Evolutionary conservation across 2,329 filamentous ascomycete species (phyloP), one percentile per base, ranked within the genome.

Genomic region (Huntiella bhutanensis): DNA sequence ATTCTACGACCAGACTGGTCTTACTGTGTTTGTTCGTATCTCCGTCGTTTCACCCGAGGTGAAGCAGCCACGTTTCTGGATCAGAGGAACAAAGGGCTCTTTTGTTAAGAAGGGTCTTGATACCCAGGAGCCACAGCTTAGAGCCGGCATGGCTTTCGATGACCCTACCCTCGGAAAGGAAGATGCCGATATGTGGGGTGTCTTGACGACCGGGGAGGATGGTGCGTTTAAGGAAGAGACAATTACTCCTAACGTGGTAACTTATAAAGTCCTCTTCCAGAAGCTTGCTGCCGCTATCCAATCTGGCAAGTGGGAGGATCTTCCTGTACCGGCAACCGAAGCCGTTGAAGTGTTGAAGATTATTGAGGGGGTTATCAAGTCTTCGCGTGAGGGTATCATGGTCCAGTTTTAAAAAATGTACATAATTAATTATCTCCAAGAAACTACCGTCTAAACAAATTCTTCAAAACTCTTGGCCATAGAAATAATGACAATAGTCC

Each of bases 31-130:
- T 40, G 82, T 76, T 8, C 78, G 78, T 40, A 75, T 76, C 41
- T 81, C 82, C 57, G 72, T 81, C 16, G 65, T 84, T 43, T 82
- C 75, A 56, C 72, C 73, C 3, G 82, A 87, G 60, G 65, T 65
- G 17, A 65, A 72, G 51, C 82, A 88, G 64, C 65, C 80, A 49
- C 66, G 82, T 35, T 88, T 78, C 66, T 87, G 82, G 82, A 67
- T 87, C 7, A 68, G 82, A 19, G 83, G 83, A 16, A 73, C 73
- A 13, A 76, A 78, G 60, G 83, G 80, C 1, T 81, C 73, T 56
- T 88, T 79, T 61, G 79, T 73, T 64, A 88, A 87, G 67, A 62
- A 64, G 35, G 66, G 70, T 46, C 66, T 88, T 2, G 83, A 91
- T 57, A 64, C 75, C 1, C 82, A 88, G 60, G 83, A 91, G 62